These are phyloP conservation scores for Verticillium zaregamsianum DNA, from an alignment of 2,329 filamentous ascomycete species.

Conservation along the genomic window DNA sequence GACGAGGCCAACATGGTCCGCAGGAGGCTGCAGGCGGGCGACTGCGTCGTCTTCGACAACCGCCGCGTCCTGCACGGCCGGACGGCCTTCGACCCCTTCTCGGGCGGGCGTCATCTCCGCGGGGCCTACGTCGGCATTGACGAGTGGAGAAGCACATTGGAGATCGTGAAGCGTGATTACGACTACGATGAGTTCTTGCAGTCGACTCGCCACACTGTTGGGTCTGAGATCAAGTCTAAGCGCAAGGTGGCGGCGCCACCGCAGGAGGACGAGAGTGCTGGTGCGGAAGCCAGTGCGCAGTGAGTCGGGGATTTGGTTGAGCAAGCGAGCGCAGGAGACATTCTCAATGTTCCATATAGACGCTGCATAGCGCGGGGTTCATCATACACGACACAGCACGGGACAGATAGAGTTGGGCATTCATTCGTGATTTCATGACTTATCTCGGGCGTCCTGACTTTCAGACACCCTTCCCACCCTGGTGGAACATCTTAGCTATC, in stretches of 20 bases:
- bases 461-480: not conserved
- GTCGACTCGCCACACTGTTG: not conserved
- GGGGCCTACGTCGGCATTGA: constrained; percentile 72
- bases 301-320: too few relatives aligned
- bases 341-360: too few relatives aligned
- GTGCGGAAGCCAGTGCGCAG: too few relatives aligned
- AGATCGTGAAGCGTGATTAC: not conserved
- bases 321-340: too few relatives aligned
- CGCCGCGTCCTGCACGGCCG: constrained; percentile 80
- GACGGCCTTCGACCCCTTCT: constrained; percentile 63
- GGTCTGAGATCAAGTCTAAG: not conserved
- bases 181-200: not conserved
- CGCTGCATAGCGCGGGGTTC: too few relatives aligned
- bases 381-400: not conserved
- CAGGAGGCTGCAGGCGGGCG: constrained; percentile 70
- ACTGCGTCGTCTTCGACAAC: constrained; percentile 94
- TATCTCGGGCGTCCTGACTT: not conserved
- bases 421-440: not conserved
- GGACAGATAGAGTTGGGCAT: not conserved
- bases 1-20: constrained; percentile 57
- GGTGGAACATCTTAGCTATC: not conserved
- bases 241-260: constrained; percentile 12
- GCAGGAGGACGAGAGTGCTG: not conserved
- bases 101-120: constrained; percentile 74
- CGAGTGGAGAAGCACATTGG: constrained; percentile 32